Conservation (phyloP, 345 rosid species). For the Eucalyptus pumila region DNA sequence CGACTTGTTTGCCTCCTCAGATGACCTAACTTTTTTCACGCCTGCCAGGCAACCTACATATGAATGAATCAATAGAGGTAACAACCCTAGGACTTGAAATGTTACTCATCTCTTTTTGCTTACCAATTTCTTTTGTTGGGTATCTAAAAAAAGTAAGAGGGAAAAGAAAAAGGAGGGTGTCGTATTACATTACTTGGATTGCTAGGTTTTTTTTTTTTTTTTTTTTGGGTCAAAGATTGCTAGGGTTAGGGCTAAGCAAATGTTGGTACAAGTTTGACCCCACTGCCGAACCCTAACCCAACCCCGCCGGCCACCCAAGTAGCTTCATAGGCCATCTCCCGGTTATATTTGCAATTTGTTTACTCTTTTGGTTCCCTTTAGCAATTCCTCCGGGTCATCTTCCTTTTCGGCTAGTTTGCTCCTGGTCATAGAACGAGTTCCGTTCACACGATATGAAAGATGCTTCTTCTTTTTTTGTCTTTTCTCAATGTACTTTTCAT, state of each 20-base stretch:
- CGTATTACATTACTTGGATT: neutral
- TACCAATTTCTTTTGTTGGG: neutral
- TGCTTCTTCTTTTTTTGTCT: neutral
- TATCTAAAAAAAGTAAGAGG: neutral
- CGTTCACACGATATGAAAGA: neutral
- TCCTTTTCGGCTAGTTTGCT: neutral
- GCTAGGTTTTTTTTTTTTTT: neutral
- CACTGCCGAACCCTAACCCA: neutral
- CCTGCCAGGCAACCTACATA: accelerated
- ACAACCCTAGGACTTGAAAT: neutral
- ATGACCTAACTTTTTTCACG: neutral
- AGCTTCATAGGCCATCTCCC: neutral
- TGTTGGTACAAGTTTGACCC: neutral
- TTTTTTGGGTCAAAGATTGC: neutral
- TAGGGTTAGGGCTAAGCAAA: neutral
- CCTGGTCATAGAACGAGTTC: neutral
- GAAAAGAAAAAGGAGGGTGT: neutral
- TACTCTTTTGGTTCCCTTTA: neutral
- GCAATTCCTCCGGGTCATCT: neutral
- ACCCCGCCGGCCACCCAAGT: neutral
- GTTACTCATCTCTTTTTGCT: neutral
- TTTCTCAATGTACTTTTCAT: neutral
- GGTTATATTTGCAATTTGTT: neutral
- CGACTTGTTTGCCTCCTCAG: neutral
- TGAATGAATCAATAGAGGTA: neutral